Evolutionary conservation across 2,329 filamentous ascomycete species (phyloP).

Genomic region (Colletotrichum karsti): DNA sequence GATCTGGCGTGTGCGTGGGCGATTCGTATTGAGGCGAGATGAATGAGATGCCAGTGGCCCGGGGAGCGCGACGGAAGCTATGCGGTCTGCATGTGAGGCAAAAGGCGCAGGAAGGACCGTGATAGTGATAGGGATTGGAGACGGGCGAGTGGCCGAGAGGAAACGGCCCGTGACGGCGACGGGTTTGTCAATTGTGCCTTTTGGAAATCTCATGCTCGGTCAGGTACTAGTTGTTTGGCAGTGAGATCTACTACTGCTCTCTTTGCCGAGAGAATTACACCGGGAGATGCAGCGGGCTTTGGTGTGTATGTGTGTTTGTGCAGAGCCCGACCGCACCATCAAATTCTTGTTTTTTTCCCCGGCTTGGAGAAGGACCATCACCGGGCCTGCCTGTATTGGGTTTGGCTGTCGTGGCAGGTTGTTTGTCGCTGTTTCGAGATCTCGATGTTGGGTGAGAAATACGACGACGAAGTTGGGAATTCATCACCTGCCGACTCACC

Average conservation of each 20-base stretch:
- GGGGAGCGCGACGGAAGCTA: conserved; percentile 21
- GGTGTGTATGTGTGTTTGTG: conserved; percentile 2
- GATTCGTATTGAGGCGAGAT: conserved; percentile 2
- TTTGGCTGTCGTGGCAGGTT: neutral
- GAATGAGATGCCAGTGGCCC: conserved; percentile 4
- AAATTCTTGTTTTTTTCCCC: neutral
- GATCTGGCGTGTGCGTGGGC: conserved; percentile 4
- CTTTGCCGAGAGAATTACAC: conserved; percentile 17
- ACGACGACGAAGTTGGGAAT: neutral
- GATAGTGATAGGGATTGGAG: conserved; percentile 11
- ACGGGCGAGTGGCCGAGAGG: conserved; percentile 10
- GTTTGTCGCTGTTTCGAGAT: neutral
- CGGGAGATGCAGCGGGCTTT: conserved; percentile 9
- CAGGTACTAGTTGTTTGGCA: no score
- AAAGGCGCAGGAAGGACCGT: neutral
- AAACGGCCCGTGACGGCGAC: conserved; percentile 10
- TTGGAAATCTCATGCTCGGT: neutral
- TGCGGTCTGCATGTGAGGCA: neutral
- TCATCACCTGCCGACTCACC: neutral
- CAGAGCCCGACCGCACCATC: conserved; percentile 10
- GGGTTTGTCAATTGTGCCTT: neutral
- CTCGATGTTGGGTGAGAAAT: conserved; percentile 8
- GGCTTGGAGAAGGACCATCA: neutral
- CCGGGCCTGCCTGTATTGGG: neutral
- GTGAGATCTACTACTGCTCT: no score